These are phyloP conservation scores for Kwoniella newhampshirensis DNA, from an alignment of 768 basidiomycete species.

Conservation along the genomic window DNA sequence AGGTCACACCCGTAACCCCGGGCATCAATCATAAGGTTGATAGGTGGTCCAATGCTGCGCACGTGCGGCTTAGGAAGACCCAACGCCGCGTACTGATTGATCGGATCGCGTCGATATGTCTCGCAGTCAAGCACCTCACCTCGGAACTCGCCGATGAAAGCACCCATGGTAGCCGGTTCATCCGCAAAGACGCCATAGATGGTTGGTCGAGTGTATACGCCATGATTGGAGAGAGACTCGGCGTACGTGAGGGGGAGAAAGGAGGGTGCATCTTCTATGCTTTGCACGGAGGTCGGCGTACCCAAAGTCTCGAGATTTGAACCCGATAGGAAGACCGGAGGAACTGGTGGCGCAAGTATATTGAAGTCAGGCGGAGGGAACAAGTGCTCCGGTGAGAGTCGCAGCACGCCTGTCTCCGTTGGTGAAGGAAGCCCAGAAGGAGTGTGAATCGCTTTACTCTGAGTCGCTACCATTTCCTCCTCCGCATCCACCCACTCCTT, in stretches of 20 bases:
- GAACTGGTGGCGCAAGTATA: constrained; percentile 46
- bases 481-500: constrained; percentile 45
- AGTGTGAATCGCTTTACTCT: constrained; percentile 22
- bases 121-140: constrained; percentile 67
- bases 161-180: constrained; percentile 59
- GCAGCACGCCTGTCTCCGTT: constrained; percentile 39
- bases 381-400: constrained; percentile 30
- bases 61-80: constrained; percentile 84
- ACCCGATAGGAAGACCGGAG: constrained; percentile 38
- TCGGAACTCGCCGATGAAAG: constrained; percentile 65
- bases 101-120: constrained; percentile 71
- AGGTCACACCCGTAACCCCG: constrained; percentile 67
- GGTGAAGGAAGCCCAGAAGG: constrained; percentile 45
- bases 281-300: constrained; percentile 22
- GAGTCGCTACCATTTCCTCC: constrained; percentile 22
- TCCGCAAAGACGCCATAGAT: constrained; percentile 67
- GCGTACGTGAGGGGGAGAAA: constrained; percentile 43
- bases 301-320: constrained; percentile 25
- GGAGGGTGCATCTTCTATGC: constrained; percentile 28
- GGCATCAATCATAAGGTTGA: constrained; percentile 76
- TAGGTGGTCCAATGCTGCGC: constrained; percentile 71
- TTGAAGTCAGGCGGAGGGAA: constrained; percentile 37
- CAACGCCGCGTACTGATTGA: constrained; percentile 73
- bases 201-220: constrained; percentile 46
- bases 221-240: constrained; percentile 25